Conservation (phyloP, 768 basidiomycete species). For the Jaapia argillacea region DNA sequence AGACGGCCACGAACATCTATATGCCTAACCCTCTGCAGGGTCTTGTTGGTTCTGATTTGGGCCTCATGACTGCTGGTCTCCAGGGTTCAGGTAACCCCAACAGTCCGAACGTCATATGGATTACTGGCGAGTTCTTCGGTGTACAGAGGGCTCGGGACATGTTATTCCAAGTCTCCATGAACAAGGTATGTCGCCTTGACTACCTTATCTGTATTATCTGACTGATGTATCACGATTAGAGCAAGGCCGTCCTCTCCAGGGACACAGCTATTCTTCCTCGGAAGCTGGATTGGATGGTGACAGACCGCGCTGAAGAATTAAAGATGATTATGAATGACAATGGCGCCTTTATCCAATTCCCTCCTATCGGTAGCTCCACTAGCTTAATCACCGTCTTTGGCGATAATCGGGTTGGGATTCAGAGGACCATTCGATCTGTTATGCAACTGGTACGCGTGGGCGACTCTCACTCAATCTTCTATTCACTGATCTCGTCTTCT, state of each 20-base stretch:
- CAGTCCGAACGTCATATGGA: constrained; percentile 78
- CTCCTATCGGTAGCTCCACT: constrained; percentile 84
- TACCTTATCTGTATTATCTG: constrained; percentile 1
- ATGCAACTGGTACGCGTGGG: constrained; percentile 77
- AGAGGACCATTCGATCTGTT: constrained; percentile 85
- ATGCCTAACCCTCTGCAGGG: constrained; percentile 86
- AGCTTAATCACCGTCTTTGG: constrained; percentile 92
- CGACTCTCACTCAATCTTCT: constrained; percentile 13
- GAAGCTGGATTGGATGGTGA: constrained; percentile 97
- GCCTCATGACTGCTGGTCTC: constrained; percentile 25
- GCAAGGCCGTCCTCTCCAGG: constrained; percentile 80
- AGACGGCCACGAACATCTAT: constrained; percentile 96
- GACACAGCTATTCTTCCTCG: constrained; percentile 93
- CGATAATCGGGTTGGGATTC: constrained; percentile 88
- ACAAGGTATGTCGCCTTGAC: constrained; percentile 49
- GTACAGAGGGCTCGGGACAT: constrained; percentile 93
- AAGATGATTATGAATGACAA: constrained; percentile 93
- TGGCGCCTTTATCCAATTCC: constrained; percentile 91
- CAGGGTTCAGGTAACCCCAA: constrained; percentile 30
- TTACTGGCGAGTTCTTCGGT: constrained; percentile 96
- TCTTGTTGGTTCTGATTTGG: constrained; percentile 60
- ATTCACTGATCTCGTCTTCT: constrained; percentile 3
- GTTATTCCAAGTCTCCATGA: constrained; percentile 79
- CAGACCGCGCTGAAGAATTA: constrained; percentile 91
- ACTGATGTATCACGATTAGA: constrained; percentile 33